A percentile compares a stretch with the other conserved stretches of the same genome.
These are phyloP conservation scores for Moesziomyces aphidis DNA, from an alignment of 1,284 basidiomycete genomes.

Conservation along the genomic window DNA sequence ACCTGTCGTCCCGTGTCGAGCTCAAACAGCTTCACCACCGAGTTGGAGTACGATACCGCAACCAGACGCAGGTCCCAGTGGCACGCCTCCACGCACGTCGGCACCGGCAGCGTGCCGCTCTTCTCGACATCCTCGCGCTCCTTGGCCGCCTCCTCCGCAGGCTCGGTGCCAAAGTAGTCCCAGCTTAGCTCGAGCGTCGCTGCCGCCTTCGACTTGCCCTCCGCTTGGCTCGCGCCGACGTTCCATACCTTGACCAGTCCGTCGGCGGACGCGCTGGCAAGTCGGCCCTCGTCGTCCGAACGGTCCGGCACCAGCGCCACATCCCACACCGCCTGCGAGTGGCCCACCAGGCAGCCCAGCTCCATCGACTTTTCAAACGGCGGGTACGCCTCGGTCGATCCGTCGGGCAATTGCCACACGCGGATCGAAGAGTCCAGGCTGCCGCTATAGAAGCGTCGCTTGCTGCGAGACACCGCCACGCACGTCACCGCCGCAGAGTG, in stretches of 20 bases:
- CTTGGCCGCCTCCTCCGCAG: constrained; percentile 61
- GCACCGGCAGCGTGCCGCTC: constrained; percentile 70
- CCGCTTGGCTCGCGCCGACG: constrained; percentile 68
- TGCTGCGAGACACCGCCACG: constrained; percentile 82
- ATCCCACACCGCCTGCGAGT: constrained; percentile 96
- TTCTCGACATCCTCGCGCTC: constrained; percentile 68
- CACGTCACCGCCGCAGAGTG: constrained; percentile 93
- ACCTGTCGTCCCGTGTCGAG: constrained; percentile 86
- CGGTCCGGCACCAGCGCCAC: constrained; percentile 73
- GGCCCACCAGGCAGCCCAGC: constrained; percentile 85
- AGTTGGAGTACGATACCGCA: constrained; percentile 86
- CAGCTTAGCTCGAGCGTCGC: constrained; percentile 73
- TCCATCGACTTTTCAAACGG: constrained; percentile 84
- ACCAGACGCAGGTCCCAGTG: constrained; percentile 69
- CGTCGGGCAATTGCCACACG: constrained; percentile 78
- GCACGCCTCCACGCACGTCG: constrained; percentile 85
- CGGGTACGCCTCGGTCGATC: constrained; percentile 76
- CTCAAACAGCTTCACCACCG: constrained; percentile 89
- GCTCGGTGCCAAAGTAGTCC: constrained; percentile 75
- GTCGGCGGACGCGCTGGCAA: constrained; percentile 91
- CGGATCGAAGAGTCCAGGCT: constrained; percentile 93
- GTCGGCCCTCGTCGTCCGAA: constrained; percentile 69
- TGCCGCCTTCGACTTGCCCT: background rate
- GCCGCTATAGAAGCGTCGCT: constrained; percentile 85
- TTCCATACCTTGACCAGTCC: constrained; percentile 91